These are phyloP conservation scores for Pyrus hybrid DNA, from an alignment of 331 rosid genomes.

Conservation along the genomic window DNA sequence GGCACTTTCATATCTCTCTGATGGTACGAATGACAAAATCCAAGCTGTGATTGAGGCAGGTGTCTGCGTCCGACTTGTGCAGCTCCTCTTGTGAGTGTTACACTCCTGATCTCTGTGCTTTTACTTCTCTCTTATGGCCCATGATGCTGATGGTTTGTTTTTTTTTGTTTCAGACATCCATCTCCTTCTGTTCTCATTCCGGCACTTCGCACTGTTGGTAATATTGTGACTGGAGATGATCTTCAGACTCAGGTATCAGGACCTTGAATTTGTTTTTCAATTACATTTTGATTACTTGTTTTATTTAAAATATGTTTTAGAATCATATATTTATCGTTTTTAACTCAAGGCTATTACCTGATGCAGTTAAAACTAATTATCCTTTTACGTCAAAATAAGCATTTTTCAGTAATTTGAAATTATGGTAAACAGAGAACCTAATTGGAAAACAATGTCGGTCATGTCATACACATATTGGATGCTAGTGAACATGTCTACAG, in stretches of 20 bases:
- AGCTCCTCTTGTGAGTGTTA: slow-evolving; percentile 72
- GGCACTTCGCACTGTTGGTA: slow-evolving; percentile 92
- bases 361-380: not conserved
- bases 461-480: not conserved
- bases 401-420: not conserved
- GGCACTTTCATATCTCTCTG: slow-evolving; percentile 89
- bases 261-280: not conserved
- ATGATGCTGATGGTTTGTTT: not conserved
- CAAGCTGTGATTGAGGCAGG: slow-evolving; percentile 94
- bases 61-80: slow-evolving; percentile 64
- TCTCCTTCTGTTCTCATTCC: slow-evolving; percentile 87
- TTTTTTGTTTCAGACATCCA: slow-evolving; percentile 55
- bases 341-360: not conserved
- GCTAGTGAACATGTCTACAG: not conserved
- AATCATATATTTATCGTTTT: not conserved
- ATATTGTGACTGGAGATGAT: slow-evolving; percentile 91
- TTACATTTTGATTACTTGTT: not conserved
- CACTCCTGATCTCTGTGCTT: not conserved
- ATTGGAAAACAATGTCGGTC: not conserved
- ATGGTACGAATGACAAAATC: slow-evolving; percentile 88
- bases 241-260: slow-evolving; percentile 74
- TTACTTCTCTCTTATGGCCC: not conserved
- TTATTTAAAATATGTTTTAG: not conserved
- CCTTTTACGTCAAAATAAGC: not conserved
- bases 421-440: not conserved